Evolutionary conservation across 768 basidiomycete species (phyloP).

Genomic region (Leccinellum luteum): DNA sequence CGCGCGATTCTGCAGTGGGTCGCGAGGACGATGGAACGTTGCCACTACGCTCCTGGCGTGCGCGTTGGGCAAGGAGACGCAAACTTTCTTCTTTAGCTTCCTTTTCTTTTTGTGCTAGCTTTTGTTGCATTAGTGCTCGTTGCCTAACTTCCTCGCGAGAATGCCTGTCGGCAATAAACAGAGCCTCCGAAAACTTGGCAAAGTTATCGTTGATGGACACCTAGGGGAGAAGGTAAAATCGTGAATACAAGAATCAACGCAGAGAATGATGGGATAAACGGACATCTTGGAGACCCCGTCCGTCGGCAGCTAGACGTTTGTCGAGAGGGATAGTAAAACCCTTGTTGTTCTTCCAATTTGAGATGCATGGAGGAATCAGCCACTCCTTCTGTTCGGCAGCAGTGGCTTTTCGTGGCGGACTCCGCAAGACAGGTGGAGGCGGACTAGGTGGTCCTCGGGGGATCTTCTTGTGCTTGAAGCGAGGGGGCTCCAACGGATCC

Average conservation of each 20-base stretch:
- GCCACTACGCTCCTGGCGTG: conserved; percentile 90
- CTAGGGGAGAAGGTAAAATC: conserved; percentile 37
- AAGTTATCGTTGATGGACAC: conserved; percentile 99
- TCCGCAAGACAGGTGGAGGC: conserved; percentile 91
- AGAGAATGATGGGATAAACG: conserved; percentile 30
- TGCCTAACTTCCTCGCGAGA: conserved; percentile 98
- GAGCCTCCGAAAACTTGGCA: conserved; percentile 95
- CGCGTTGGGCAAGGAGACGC: conserved; percentile 90
- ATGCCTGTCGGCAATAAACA: conserved; percentile 94
- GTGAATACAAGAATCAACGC: not conserved
- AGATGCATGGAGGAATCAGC: conserved; percentile 99
- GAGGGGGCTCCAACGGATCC: conserved; percentile 94
- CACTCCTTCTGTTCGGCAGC: conserved; percentile 99
- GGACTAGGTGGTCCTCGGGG: conserved; percentile 95
- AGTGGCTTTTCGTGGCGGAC: conserved; percentile 94
- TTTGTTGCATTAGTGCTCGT: conserved; percentile 96
- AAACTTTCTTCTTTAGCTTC: conserved; percentile 93
- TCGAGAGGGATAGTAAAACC: conserved; percentile 99
- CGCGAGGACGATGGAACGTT: conserved; percentile 58
- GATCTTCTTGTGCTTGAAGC: conserved; percentile 99
- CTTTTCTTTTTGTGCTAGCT: conserved; percentile 98
- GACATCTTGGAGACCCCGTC: conserved; percentile 97
- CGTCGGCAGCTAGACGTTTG: conserved; percentile 96
- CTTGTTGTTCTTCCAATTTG: conserved; percentile 99
- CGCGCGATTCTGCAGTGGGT: conserved; percentile 63